A percentile compares a stretch with the other conserved stretches of the same genome.
phyloP scores from a whole-genome alignment of 441 rosid genomes.

The Arabidopsis hybrid region DNA sequence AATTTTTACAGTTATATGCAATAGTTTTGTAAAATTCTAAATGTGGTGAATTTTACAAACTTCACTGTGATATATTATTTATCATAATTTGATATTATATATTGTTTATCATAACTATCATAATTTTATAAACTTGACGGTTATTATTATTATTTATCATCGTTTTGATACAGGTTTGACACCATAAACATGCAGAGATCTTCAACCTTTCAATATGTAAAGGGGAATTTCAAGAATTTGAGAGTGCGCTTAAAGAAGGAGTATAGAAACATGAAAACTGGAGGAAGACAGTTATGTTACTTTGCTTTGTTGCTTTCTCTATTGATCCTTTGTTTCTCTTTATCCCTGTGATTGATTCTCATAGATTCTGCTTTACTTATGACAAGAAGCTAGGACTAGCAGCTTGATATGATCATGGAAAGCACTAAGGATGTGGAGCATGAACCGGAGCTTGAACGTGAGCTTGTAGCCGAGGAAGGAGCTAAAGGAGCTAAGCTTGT shows the following conservation, averaged over 20 bases:
- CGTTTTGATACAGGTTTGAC: background rate
- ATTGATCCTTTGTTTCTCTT: conserved; percentile 69
- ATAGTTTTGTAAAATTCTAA: no score
- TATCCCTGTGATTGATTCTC: conserved; percentile 53
- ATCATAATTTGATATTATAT: no score
- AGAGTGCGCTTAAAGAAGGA: conserved; percentile 22
- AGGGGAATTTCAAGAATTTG: background rate
- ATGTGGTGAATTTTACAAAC: no score
- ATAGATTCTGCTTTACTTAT: conserved; percentile 48
- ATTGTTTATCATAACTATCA: no score
- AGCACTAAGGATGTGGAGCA: no score
- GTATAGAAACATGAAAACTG: conserved; percentile 41
- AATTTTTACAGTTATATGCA: no score
- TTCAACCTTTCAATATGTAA: no score
- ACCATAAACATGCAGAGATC: background rate
- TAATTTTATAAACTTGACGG: no score
- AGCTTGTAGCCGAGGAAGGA: no score
- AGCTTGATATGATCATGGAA: conserved; percentile 24
- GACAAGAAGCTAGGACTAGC: conserved; percentile 54
- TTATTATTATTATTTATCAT: background rate
- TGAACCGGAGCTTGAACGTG: no score
- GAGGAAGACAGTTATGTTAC: conserved; percentile 59
- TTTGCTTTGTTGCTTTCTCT: conserved; percentile 60
- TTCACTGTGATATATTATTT: no score
- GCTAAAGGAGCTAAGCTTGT: no score